Percentiles rank a stretch among this genome's conserved stretches.
These are phyloP conservation scores for Setaria viridis DNA, from an alignment of 202 grass and related monocot species.

Conservation along the genomic window DNA sequence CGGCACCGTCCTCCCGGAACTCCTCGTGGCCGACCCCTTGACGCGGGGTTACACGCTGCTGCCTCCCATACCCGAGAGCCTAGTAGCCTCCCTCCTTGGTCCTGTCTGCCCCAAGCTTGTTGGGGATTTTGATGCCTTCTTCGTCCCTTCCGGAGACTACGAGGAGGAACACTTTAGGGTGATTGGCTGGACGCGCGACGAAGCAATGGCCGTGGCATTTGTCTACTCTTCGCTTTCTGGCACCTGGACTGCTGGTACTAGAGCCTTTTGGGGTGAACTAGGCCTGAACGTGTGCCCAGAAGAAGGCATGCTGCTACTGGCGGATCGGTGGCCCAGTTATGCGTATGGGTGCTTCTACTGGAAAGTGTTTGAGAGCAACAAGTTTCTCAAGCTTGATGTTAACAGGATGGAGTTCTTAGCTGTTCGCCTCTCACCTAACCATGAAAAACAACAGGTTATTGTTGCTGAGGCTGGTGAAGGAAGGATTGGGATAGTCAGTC, in stretches of 20 bases:
- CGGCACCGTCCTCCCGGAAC: neutral
- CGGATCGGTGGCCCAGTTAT: neutral
- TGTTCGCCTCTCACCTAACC: neutral
- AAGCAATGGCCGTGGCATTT: neutral
- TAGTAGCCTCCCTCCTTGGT: neutral
- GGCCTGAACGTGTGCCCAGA: neutral
- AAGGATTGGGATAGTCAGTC: neutral
- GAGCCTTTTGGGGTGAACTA: neutral
- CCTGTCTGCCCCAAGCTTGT: neutral
- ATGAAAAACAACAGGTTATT: neutral
- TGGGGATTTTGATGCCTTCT: neutral
- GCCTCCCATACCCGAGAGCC: neutral
- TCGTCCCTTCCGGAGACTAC: neutral
- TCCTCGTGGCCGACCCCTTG: neutral
- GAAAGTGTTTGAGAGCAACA: neutral
- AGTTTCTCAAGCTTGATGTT: slow-evolving; percentile 8
- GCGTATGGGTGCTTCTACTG: slow-evolving; percentile 20
- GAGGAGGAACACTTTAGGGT: neutral
- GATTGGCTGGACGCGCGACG: neutral
- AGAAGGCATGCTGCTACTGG: too few species aligned
- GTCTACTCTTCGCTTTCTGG: slow-evolving; percentile 1
- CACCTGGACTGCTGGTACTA: neutral
- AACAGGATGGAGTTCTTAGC: neutral
- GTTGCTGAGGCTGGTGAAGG: neutral
- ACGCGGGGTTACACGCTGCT: neutral